Evolutionary conservation across 768 basidiomycete species (phyloP).

Genomic region (Dentipellis fragilis): DNA sequence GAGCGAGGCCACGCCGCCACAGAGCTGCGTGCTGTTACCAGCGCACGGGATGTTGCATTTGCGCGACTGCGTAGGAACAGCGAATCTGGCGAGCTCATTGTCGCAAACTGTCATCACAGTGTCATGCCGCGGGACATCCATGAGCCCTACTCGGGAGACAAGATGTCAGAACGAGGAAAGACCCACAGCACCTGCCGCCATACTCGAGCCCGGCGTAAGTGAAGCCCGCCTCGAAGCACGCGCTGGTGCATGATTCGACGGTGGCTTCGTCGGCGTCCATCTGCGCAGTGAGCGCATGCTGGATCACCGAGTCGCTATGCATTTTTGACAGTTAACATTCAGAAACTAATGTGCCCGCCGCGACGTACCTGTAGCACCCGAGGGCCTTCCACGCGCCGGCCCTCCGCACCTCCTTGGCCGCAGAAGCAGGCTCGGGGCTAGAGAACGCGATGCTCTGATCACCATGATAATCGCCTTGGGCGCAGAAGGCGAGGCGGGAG

Average conservation of each 20-base stretch:
- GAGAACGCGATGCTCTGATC: slow-evolving; percentile 10
- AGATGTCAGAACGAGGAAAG: not conserved
- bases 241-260: not conserved
- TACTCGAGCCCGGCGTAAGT: not conserved
- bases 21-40: not conserved
- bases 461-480: not conserved
- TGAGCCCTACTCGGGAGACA: not conserved
- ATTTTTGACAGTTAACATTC: too few species aligned
- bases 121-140: too few species aligned
- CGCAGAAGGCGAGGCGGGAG: not conserved
- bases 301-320: too few species aligned
- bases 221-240: not conserved
- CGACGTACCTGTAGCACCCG: slow-evolving; percentile 60
- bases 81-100: not conserved
- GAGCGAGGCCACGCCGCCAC: not conserved
- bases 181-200: slow-evolving; percentile 1
- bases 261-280: not conserved
- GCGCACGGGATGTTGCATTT: slow-evolving; percentile 2
- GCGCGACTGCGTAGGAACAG: not conserved
- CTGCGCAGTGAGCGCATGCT: too few species aligned
- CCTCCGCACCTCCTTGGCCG: not conserved
- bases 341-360: too few species aligned
- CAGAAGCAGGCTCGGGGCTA: not conserved
- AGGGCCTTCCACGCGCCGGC: slow-evolving; percentile 59
- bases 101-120: not conserved